These are phyloP conservation scores for Saururus chinensis DNA, from an alignment of 164 flowering plant species.

Conservation along the genomic window DNA sequence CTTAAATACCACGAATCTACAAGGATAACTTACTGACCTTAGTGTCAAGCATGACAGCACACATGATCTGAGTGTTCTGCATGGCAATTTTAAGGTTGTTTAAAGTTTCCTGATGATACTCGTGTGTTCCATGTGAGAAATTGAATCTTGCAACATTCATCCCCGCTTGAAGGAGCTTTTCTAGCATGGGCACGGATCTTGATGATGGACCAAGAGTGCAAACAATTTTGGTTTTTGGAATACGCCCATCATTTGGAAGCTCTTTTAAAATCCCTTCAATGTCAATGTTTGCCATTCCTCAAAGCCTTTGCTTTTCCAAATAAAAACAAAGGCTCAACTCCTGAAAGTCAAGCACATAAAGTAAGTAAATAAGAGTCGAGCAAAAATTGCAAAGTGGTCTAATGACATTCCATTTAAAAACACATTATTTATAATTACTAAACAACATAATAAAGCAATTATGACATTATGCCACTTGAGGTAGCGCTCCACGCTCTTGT, in stretches of 20 bases:
- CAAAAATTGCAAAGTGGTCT: too few relatives aligned
- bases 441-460: too few relatives aligned
- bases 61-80: conserved; percentile 58
- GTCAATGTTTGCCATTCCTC: conserved; percentile 18
- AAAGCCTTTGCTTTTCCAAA: background rate
- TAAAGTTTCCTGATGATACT: conserved; percentile 70
- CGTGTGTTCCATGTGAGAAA: conserved; percentile 71
- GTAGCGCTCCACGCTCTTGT: too few relatives aligned
- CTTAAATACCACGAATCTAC: too few relatives aligned
- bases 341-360: background rate
- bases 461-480: too few relatives aligned
- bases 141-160: conserved; percentile 82
- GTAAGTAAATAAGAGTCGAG: too few relatives aligned
- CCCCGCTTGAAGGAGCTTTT: conserved; percentile 68
- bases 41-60: conserved; percentile 68
- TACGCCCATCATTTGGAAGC: conserved; percentile 39
- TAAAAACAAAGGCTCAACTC: background rate
- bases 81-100: conserved; percentile 52
- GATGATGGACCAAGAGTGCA: conserved; percentile 77
- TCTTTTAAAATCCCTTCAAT: conserved; percentile 64
- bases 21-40: background rate
- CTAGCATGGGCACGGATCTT: conserved; percentile 49
- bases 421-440: too few relatives aligned
- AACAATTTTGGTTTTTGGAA: conserved; percentile 70
- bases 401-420: too few relatives aligned